Percentiles rank a stretch among this genome's conserved stretches.
Conservation (phyloP, 768 basidiomycete genomes). For the Artomyces pyxidatus region DNA sequence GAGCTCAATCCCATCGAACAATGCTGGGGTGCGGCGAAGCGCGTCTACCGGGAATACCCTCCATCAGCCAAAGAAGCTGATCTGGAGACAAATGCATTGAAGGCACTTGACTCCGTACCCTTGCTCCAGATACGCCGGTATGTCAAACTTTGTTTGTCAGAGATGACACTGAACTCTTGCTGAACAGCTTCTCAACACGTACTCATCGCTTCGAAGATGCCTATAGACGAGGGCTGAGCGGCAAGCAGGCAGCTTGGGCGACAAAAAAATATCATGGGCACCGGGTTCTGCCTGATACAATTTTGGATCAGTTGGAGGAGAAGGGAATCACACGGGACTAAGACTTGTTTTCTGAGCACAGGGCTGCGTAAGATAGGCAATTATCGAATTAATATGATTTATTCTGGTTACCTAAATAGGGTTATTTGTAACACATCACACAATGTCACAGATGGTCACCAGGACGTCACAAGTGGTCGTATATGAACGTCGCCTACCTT, state of each 20-base stretch:
- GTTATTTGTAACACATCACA: neutral
- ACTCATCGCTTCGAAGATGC: constrained; percentile 30
- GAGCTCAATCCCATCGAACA: constrained; percentile 39
- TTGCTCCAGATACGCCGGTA: neutral
- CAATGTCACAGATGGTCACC: neutral
- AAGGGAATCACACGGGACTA: neutral
- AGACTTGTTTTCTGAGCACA: neutral
- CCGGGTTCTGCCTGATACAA: constrained; percentile 1
- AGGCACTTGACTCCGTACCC: constrained; percentile 23
- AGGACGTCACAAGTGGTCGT: neutral
- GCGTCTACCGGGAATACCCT: neutral
- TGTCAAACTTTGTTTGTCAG: neutral
- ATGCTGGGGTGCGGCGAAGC: constrained; percentile 23
- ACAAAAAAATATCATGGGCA: constrained; percentile 30
- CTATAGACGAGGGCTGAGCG: constrained; percentile 28
- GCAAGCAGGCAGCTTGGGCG: constrained; percentile 32
- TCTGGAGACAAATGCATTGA: constrained; percentile 25
- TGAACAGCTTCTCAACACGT: constrained; percentile 29
- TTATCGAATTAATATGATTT: neutral
- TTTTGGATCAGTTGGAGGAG: neutral
- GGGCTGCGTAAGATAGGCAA: neutral
- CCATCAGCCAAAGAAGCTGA: constrained; percentile 25
- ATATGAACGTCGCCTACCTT: neutral
- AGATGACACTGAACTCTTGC: constrained; percentile 20
- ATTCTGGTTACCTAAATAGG: neutral